Conservation (phyloP, 345 rosid genomes). For the Syzygium jambos region DNA sequence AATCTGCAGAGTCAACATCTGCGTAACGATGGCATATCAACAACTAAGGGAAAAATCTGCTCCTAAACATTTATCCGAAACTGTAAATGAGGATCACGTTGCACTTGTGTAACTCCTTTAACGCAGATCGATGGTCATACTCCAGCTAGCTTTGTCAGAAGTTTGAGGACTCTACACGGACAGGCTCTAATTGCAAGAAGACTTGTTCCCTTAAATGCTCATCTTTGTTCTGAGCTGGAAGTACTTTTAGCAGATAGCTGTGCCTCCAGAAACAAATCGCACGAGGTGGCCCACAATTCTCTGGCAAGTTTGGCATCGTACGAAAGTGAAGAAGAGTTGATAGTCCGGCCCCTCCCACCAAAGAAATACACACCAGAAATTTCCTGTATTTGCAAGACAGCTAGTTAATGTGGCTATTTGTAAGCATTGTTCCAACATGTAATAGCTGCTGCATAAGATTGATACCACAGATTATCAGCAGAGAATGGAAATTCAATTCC, state of each 20-base stretch:
- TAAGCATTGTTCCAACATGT: background rate
- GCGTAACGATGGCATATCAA: background rate
- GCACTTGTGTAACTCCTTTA: background rate
- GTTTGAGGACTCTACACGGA: background rate
- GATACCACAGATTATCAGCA: background rate
- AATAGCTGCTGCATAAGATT: background rate
- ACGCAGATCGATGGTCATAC: background rate
- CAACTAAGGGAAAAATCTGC: background rate
- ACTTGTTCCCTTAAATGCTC: background rate
- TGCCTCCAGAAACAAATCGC: constrained; percentile 23
- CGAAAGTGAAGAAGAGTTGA: constrained; percentile 50
- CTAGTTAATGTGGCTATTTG: background rate
- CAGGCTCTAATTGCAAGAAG: background rate
- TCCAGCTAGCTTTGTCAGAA: background rate
- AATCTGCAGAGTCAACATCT: background rate
- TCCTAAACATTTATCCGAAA: background rate
- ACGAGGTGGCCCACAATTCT: constrained; percentile 62
- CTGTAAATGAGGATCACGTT: background rate
- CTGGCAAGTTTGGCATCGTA: constrained; percentile 32
- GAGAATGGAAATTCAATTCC: background rate
- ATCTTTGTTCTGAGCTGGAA: background rate
- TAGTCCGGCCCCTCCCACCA: constrained; percentile 66
- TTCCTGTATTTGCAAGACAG: constrained; percentile 28
- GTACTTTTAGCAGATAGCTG: constrained; percentile 10
- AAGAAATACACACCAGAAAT: constrained; percentile 65